Evolutionary conservation across 257 asterid genomes (phyloP), one percentile per base, ranked within the genome.

Genomic region (Marsdenia floribunda): DNA sequence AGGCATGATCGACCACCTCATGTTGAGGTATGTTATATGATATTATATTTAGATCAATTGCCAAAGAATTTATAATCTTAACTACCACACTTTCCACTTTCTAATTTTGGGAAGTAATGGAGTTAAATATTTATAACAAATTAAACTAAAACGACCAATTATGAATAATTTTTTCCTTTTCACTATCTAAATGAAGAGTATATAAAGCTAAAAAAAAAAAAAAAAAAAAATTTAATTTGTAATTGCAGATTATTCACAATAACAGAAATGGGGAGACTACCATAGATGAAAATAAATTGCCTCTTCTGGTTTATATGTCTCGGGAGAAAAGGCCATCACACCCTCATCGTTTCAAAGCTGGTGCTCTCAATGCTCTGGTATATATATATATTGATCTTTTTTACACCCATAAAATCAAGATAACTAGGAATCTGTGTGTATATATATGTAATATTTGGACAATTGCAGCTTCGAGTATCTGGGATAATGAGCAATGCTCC

Each of bases 401-500:
- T 29, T 29, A 29, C 33, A 29, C 33, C 33, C 33, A 29, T 29
- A 1, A 29, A 29, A 29, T 29, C 33, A 29, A 29, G 33, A 29
- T 29, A 29, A 29, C 33, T 29, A 29, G 33, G 33, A 29, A 29
- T 29, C 33, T 29, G 33, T 29, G 33, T 29, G 1, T 29, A 29
- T 26, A 61, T 61, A 61, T 29, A 4, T 64, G 13, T 64, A 44
- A 1, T 24, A 5, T 15, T 26, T 53, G 29, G 40, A 86, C 1
- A 10, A n/a, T 46, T 82, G 85, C 93, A 90, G 97, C 91, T 88
- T 58, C 82, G 97, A 79, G 94, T 91, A 35, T 91, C 97, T 4
- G 96, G 96, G 67, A 29, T 90, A 57, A 87, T 90, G 94, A 91
- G 96, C 87, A 91, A 91, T 79, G 97, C 88, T 3, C 94, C 91